These are phyloP conservation scores for Blastobotrys buckinghamii DNA, from an alignment of 1,139 yeast genomes.

Conservation along the genomic window DNA sequence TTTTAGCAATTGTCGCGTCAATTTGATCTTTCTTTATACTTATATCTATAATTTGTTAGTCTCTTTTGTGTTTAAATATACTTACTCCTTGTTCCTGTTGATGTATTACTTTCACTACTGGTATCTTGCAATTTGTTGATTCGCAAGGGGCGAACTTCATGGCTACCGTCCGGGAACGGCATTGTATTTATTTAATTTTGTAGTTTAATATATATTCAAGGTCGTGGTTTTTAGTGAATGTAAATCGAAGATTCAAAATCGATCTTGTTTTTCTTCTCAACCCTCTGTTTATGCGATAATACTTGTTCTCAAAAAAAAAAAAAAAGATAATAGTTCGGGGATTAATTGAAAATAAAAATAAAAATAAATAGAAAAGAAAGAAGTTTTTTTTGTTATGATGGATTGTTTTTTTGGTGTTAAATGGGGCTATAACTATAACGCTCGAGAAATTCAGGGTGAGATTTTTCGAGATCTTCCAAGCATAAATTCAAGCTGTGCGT, in stretches of 20 bases:
- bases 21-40: not conserved
- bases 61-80: not conserved
- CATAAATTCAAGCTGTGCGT: too few relatives aligned
- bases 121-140: slow-evolving; percentile 8
- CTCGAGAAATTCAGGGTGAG: not conserved
- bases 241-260: not conserved
- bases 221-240: not conserved
- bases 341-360: not conserved
- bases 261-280: not conserved
- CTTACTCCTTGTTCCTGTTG: not conserved
- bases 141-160: slow-evolving; percentile 13
- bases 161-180: slow-evolving; percentile 2
- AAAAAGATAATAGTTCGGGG: not conserved
- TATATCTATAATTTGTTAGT: not conserved
- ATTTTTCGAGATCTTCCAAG: too few relatives aligned
- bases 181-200: not conserved
- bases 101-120: not conserved
- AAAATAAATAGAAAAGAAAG: not conserved
- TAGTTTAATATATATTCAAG: not conserved
- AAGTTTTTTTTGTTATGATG: too few relatives aligned
- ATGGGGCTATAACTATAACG: too few relatives aligned
- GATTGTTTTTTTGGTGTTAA: too few relatives aligned
- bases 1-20: slow-evolving; percentile 16
- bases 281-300: too few relatives aligned
- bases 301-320: not conserved